Base-by-base conservation (phyloP, 2,329 filamentous ascomycete species). In the Cryphonectria carpinicola region DNA sequence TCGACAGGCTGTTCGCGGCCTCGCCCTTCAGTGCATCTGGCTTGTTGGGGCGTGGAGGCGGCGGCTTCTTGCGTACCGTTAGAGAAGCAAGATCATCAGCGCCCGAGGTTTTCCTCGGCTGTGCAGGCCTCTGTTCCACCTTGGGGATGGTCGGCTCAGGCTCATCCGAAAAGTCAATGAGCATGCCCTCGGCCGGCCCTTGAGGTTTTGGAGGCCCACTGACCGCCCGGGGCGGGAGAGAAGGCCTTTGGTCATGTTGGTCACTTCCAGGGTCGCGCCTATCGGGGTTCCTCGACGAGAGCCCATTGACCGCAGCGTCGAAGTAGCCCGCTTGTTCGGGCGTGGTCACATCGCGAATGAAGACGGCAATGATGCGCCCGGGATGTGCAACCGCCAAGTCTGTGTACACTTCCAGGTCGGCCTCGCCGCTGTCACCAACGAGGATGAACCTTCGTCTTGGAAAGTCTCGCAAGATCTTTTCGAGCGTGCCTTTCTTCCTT, bases 381-480 rank as follows among this genome's bases (percentile, higher is more conserved):
- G 95, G 95, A 75, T 98, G 91, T 2, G 93, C 89, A 46, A 95
- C 78, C 0, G 92, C 95, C n/a, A 97, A 87, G 73, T 99, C 96
- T 0, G 95, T 98, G 77, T 99, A 99, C 0, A 98, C 94, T 79
- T 99, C 97, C 3, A 99, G 84, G 81, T 99, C 97, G 10, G 95
- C 96, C 81, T 99, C 96, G 52, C 97, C 96, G 76, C 95, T 98
- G 79, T 99, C 96, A 11, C 96, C 96, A 13, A 98, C 92, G 2
- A 99, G 86, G 3, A 99, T 88, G 77, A 99, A 99, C 76, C 89
- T 93, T 61, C 96, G 87, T 65, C 94, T 87, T 0, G 96, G 96
- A 75, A 99, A 99, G 79, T 99, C 97, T 68, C 87, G 85, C 77
- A 98, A 86, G 37, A 99, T 92, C 75, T 90, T 91, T 73, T 97